A percentile compares a stretch with the other conserved stretches of the same genome.
These are phyloP conservation scores for Fusarium napiforme DNA, from an alignment of 2,329 filamentous ascomycete genomes.

Conservation along the genomic window DNA sequence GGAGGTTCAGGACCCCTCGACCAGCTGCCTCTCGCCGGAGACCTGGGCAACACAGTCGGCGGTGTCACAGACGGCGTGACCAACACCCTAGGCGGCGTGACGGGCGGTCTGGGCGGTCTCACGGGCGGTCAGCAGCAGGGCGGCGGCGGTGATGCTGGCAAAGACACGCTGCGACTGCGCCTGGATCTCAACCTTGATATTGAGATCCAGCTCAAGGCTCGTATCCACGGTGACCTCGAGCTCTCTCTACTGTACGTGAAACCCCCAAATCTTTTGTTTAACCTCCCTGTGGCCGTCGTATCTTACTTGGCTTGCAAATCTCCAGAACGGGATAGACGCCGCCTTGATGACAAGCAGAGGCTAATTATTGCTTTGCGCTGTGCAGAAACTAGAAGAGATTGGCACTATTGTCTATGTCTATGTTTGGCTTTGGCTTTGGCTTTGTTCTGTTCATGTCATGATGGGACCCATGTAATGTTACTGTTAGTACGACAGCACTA, in stretches of 20 bases:
- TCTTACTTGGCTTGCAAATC: constrained; percentile 43
- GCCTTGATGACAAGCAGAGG: constrained; percentile 34
- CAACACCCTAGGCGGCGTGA: constrained; percentile 55
- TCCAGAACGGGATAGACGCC: constrained; percentile 43
- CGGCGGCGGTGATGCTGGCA: constrained; percentile 56
- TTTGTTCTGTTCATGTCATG: constrained; percentile 20
- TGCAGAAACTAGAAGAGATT: constrained; percentile 35
- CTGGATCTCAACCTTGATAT: constrained; percentile 85
- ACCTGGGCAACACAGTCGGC: constrained; percentile 50
- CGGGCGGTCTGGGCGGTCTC: constrained; percentile 52
- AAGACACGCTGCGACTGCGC: constrained; percentile 74
- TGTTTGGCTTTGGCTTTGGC: neutral
- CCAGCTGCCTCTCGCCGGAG: constrained; percentile 51
- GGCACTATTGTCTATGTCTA: neutral
- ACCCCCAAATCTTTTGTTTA: neutral
- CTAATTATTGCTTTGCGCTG: constrained; percentile 38
- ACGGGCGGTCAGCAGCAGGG: constrained; percentile 53
- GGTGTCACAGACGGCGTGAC: constrained; percentile 56
- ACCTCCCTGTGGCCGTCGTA: constrained; percentile 26
- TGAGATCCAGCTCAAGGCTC: constrained; percentile 86
- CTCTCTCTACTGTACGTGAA: constrained; percentile 71
- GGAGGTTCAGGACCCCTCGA: constrained; percentile 48
- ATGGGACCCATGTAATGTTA: constrained; percentile 37
- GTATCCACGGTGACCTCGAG: constrained; percentile 86
- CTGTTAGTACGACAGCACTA: constrained; percentile 3